Base-by-base conservation (phyloP, 202 grass and related monocot species). In the Schoenoplectus tabernaemontani region DNA sequence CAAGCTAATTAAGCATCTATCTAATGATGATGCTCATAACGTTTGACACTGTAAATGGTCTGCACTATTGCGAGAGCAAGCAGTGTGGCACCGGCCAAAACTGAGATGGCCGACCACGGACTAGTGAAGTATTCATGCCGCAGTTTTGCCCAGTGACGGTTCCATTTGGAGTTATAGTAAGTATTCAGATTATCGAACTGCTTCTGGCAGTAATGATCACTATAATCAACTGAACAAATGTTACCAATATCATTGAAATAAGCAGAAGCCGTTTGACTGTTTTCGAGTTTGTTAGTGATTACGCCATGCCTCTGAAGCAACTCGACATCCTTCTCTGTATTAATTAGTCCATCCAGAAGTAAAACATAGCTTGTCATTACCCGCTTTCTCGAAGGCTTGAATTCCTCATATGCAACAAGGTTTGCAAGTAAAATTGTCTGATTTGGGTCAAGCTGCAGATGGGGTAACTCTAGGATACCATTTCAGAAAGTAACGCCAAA, bases 51-150 rank as follows among this genome's bases (percentile, higher is more conserved):
- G 68, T 90, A 93, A 16, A 68, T 16, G 0, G 90, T 93, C 81
- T 90, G 90, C 48, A 93, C 78, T 56, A 78, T 77, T 57, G 87
- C 83, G 71, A 93, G 85, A 2, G 82, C 47, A 54, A 93, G 87
- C 47, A 93, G 42, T 26, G 82, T 12, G 9, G 65, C 68, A 23
- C 83, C 90, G 0, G 87, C 90, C 8, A 85, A 71, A 39, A 88
- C 74, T 17, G 90, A 93, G 80, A 93, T 93, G 48, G 34, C 54
- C 5, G 85, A 79, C 90, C 90, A 93, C 0, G 90, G 90, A 82
- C 87, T 90, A 56, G 67, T 78, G 46, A 85, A 85, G 70, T 83
- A 93, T 36, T 74, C 78, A 39, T 86, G 90, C 48, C 17, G 48
- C 9, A 93, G 76, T 43, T 85, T 81, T 38, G 85, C 83, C 24